Evolutionary conservation across 2,329 filamentous ascomycete species (phyloP).

Genomic region (Talaromyces sp.): DNA sequence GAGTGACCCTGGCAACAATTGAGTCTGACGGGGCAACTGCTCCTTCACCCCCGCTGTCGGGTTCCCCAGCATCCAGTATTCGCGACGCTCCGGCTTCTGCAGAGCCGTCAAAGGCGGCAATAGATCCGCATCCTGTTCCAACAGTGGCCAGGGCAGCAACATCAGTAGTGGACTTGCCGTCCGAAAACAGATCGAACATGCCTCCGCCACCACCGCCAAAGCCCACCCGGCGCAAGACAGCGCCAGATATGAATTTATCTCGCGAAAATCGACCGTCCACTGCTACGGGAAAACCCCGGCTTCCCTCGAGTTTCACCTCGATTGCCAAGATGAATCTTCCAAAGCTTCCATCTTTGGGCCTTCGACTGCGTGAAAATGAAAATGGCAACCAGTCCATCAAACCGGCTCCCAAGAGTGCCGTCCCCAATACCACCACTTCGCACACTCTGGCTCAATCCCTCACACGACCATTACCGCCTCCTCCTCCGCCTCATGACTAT

Average conservation of each 20-base stretch:
- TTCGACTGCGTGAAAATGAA: neutral
- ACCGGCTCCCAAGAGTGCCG: neutral
- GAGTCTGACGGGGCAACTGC: neutral
- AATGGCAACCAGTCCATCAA: neutral
- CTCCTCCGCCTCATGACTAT: neutral
- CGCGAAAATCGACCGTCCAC: neutral
- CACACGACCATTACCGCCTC: neutral
- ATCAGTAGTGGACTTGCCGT: neutral
- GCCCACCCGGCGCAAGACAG: constrained; percentile 2
- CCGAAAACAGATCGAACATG: neutral
- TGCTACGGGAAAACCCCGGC: neutral
- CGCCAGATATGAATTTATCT: neutral
- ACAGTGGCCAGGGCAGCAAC: neutral
- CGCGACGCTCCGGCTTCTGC: neutral
- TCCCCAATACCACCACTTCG: neutral
- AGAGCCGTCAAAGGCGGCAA: neutral
- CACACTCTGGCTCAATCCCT: neutral
- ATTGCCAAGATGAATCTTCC: neutral
- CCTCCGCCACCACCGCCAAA: neutral
- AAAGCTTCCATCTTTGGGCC: neutral
- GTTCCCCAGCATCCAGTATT: neutral
- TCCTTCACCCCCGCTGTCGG: neutral
- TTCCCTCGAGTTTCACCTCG: neutral
- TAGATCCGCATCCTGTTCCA: neutral
- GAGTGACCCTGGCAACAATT: neutral